Conservation (phyloP, 2,329 filamentous ascomycete species). For the Periconia digitata region DNA sequence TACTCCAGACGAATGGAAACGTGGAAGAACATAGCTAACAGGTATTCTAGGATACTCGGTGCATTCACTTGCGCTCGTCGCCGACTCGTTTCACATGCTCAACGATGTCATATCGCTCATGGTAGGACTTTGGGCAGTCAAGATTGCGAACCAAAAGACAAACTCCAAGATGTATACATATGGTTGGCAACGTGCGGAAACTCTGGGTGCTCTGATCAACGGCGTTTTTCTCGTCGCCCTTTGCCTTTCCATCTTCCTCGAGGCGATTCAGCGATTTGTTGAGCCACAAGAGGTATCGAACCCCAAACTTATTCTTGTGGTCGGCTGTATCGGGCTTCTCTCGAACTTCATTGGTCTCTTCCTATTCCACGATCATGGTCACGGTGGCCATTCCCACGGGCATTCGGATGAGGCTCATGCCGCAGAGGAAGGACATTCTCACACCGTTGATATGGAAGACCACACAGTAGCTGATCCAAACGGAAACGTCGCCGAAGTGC, state of each 20-base stretch:
- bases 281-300: conserved; percentile 86
- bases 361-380: conserved; percentile 87
- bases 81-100: conserved; percentile 98
- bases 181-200: conserved; percentile 96
- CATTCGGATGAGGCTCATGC: conserved; percentile 44
- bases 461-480: conserved; percentile 56
- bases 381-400: conserved; percentile 60
- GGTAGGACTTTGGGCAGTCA: conserved; percentile 94
- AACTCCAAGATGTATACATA: conserved; percentile 91
- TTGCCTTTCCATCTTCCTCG: conserved; percentile 93
- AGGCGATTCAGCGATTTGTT: conserved; percentile 88
- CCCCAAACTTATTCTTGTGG: conserved; percentile 83
- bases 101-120: conserved; percentile 96
- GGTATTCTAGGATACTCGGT: conserved; percentile 68
- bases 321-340: conserved; percentile 80
- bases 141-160: conserved; percentile 78
- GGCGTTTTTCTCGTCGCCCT: conserved; percentile 96
- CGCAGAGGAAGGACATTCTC: conserved; percentile 56
- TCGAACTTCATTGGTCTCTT: conserved; percentile 90
- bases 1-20: conserved; percentile 4
- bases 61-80: conserved; percentile 88
- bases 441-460: conserved; percentile 49
- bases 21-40: conserved; percentile 6
- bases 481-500: conserved; percentile 62
- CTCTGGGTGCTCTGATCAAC: conserved; percentile 92